Evolutionary conservation across 768 basidiomycete species (phyloP), one percentile per base, ranked within the genome.

Genomic region (Pholiota molesta): DNA sequence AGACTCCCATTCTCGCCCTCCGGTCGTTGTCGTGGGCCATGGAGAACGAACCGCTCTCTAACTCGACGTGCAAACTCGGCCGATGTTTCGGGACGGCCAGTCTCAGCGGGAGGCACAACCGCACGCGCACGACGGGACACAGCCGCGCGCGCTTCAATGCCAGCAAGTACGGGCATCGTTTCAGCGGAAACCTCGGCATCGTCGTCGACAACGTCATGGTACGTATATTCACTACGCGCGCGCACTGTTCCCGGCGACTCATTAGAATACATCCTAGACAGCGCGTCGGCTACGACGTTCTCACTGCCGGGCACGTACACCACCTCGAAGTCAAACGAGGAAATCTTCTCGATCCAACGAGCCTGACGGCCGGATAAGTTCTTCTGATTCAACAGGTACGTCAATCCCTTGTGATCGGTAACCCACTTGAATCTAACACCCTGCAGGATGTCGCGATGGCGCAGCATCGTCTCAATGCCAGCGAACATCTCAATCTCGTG

Each of bases 401-500:
- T 64, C 2, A 79, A 52, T 0, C 63, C 66, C 26, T 62, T 60
- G 53, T 71, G 72, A 19, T 78, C 75, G 0, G 73, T 77, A 1
- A 69, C 23, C 62, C 74, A 71, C 0, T 55, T 31, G 17, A 79
- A 78, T 2, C 23, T 60, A 0, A 61, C 60, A 0, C 77, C 78
- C 17, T 68, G 68, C 2, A 78, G 47, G 5, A 74, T 59, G n/a
- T 73, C 68, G 0, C 60, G 37, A 33, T 72, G 69, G 0, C 68
- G 33, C 8, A 72, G 53, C 70, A 77, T 69, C 0, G 72, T 69
- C 23, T 77, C 75, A 0, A 78, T 65, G 0, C 73, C 73, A 0
- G 74, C 74, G 0, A 79, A 52, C 59, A 78, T 62, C 26, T 78
- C 74, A 14, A 72, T 72, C 56, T 79, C 75, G 31, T 77, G 76